Base-by-base conservation (phyloP, 2,329 filamentous ascomycete genomes). In the Aspergillus candidus region DNA sequence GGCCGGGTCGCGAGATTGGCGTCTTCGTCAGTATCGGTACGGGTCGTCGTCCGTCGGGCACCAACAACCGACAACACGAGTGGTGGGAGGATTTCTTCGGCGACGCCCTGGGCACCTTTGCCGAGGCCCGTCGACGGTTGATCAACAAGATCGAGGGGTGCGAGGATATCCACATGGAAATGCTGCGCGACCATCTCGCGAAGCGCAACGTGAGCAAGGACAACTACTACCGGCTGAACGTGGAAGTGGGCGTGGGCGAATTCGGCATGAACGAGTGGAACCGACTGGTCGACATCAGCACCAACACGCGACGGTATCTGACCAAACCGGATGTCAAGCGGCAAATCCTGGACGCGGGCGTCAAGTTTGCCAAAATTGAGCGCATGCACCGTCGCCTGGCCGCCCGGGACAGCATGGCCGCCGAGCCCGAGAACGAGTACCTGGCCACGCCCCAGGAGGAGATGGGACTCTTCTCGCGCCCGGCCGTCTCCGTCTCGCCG, bases 191-290 rank as follows among this genome's bases (percentile, higher is more conserved):
- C 38, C 80, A 90, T 53, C 74, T 97, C 15, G 70, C 79, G 6
- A 86, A 83, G 63, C 81, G 89, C 30, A 81, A 84, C 18, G 87
- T 97, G 47, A 90, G 86, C 56, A 78, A 80, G 40, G 90, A 96
- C 46, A 88, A 94, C 63, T 98, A 98, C 71, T 94, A 89, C 65
- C 85, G 93, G 6, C 74, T 97, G n/a, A 98, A 98, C 53, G 93
- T 97, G 33, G 90, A 97, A 61, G 83, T 95, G 12, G 93, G 91
- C 1, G 90, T 97, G 3, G 90, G 91, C 41, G 93, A 97, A 61
- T 97, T 96, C 63, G 91, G 87, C 40, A 97, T 98, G 89, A 98
- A 97, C 62, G 93, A 97, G 64, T 98, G 93, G 93, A 80, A 88
- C 57, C 81, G 90, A 3, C 72, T 97, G n/a, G 84, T 87, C 18